Percentiles rank a stretch among this genome's conserved stretches.
These are phyloP conservation scores for Pelargonium exstipulatum DNA, from an alignment of 441 rosid species.

Conservation along the genomic window DNA sequence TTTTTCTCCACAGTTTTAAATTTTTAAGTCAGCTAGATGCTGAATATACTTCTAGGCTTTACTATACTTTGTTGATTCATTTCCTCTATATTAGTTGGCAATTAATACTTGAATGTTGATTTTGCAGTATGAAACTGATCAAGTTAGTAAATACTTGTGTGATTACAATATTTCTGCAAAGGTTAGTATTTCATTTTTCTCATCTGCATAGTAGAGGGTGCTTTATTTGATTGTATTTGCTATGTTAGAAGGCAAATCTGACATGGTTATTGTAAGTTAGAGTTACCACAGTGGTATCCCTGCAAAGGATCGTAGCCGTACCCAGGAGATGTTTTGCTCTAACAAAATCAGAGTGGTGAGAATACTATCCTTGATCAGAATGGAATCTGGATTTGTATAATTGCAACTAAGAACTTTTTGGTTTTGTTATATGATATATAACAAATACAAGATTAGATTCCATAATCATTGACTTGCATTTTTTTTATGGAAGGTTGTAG, in stretches of 20 bases:
- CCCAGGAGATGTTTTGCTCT: slow-evolving; percentile 79
- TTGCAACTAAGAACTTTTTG: not conserved
- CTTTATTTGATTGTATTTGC: slow-evolving; percentile 14
- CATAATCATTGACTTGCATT: slow-evolving; percentile 18
- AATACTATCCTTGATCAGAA: slow-evolving; percentile 17
- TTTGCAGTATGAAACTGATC: slow-evolving; percentile 81
- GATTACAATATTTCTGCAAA: slow-evolving; percentile 74
- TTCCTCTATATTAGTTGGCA: slow-evolving; percentile 3
- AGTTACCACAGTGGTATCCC: slow-evolving; percentile 84
- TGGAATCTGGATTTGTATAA: slow-evolving; percentile 6
- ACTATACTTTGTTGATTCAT: not conserved
- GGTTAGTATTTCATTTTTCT: slow-evolving; percentile 37
- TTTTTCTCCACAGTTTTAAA: not conserved
- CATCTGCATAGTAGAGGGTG: slow-evolving; percentile 9
- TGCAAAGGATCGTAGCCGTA: slow-evolving; percentile 63
- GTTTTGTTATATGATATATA: slow-evolving; percentile 8
- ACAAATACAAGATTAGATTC: slow-evolving; percentile 11
- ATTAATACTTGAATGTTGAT: slow-evolving; percentile 25
- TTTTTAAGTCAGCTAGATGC: not conserved
- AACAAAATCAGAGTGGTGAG: slow-evolving; percentile 94
- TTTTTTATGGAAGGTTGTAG: slow-evolving; percentile 67
- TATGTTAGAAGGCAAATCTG: slow-evolving; percentile 21
- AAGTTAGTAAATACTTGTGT: slow-evolving; percentile 65
- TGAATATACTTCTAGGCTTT: not conserved
- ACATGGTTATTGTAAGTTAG: slow-evolving; percentile 36